These are phyloP conservation scores for Hypsizygus ulmarius DNA, from an alignment of 1,284 basidiomycete species.

Conservation along the genomic window DNA sequence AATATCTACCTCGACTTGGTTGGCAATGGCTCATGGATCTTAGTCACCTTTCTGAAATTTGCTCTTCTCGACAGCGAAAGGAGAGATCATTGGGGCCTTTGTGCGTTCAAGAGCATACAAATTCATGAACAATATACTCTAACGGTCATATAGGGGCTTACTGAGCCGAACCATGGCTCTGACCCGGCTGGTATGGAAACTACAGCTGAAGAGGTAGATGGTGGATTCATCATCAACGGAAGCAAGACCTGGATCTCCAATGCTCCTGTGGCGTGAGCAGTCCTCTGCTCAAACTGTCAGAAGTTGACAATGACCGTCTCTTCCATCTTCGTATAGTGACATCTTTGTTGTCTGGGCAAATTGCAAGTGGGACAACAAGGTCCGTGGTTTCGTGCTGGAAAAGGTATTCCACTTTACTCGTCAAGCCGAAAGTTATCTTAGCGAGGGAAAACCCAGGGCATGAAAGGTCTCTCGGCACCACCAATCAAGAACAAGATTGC, in stretches of 20 bases:
- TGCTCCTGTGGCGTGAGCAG: conserved; percentile 76
- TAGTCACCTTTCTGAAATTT: neutral
- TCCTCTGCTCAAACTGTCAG: conserved; percentile 1
- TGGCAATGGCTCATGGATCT: conserved; percentile 17
- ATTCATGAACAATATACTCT: neutral
- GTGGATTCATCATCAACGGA: conserved; percentile 85
- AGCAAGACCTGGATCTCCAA: conserved; percentile 98
- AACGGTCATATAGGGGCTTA: conserved; percentile 66
- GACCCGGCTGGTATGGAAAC: conserved; percentile 96
- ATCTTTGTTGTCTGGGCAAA: conserved; percentile 93
- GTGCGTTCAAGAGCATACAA: conserved; percentile 46
- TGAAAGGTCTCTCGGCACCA: conserved; percentile 82
- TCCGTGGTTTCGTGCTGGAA: conserved; percentile 91
- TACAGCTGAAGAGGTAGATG: conserved; percentile 79
- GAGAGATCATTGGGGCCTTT: conserved; percentile 91
- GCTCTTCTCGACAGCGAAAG: conserved; percentile 56
- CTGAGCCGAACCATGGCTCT: conserved; percentile 96
- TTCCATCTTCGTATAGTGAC: conserved; percentile 48
- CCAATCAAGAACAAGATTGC: conserved; percentile 93
- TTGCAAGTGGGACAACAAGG: conserved; percentile 90
- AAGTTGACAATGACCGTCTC: neutral
- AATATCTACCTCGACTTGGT: conserved; percentile 85
- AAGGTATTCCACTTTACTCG: conserved; percentile 50
- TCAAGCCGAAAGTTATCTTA: neutral
- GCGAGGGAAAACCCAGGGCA: conserved; percentile 47